phyloP scores from a whole-genome alignment of 495 filamentous ascomycete species.

The Neurospora sp. region DNA sequence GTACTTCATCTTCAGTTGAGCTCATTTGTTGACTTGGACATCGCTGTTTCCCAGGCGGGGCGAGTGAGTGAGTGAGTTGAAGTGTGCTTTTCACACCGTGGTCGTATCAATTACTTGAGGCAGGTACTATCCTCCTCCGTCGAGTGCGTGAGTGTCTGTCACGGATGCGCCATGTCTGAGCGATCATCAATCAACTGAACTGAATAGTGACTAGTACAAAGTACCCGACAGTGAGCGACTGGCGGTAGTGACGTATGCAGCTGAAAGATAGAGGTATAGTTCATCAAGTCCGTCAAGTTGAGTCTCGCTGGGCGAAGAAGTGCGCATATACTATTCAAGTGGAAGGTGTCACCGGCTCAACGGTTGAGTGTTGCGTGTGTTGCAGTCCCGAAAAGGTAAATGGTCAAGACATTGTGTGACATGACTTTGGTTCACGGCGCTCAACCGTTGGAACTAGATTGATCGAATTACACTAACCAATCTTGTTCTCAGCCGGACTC shows the following conservation, averaged over 20 bases:
- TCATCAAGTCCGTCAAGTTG: no score
- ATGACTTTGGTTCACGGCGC: not conserved
- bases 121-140: no score
- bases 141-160: no score
- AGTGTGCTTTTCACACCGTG: not conserved
- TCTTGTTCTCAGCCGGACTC: not conserved
- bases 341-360: not conserved
- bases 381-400: not conserved
- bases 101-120: no score
- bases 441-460: not conserved
- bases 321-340: not conserved
- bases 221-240: no score
- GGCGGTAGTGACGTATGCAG: no score
- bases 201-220: no score
- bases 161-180: no score
- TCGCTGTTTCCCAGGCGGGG: not conserved
- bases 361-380: not conserved
- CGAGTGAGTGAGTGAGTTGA: not conserved
- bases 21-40: not conserved
- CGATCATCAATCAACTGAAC: no score
- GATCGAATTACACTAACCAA: not conserved
- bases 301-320: no score
- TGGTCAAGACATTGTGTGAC: not conserved
- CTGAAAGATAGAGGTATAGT: no score
- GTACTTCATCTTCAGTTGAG: not conserved